Evolutionary conservation across 208 protist species (phyloP).

Genomic region (Porcisia deanei): DNA sequence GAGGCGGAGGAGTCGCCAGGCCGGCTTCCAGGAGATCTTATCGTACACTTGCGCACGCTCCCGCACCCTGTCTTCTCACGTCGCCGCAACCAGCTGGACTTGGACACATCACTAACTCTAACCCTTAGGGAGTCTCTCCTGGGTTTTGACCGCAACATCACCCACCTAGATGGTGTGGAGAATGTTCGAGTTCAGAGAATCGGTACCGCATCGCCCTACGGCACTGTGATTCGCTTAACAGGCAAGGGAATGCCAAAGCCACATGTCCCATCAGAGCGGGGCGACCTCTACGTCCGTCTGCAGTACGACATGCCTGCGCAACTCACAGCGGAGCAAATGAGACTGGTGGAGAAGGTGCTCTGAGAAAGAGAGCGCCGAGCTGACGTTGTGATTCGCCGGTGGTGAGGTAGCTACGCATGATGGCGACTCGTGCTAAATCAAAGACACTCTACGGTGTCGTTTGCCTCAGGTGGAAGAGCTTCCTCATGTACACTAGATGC

Average conservation of each 20-base stretch:
- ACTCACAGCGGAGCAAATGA: constrained; percentile 55
- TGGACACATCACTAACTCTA: constrained; percentile 79
- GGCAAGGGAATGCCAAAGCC: constrained; percentile 94
- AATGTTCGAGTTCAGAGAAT: constrained; percentile 38
- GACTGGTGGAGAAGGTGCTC: constrained; percentile 24
- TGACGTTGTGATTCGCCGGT: neutral
- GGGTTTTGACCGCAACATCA: constrained; percentile 82
- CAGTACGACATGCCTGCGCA: constrained; percentile 71
- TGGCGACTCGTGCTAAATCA: neutral
- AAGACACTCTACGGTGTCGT: neutral
- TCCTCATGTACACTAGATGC: neutral
- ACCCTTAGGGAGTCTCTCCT: constrained; percentile 88
- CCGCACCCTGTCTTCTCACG: constrained; percentile 82
- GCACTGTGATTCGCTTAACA: constrained; percentile 59
- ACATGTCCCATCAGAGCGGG: constrained; percentile 78
- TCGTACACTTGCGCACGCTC: constrained; percentile 49
- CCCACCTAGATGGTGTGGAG: constrained; percentile 86
- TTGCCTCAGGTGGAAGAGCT: neutral
- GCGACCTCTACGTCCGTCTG: constrained; percentile 90
- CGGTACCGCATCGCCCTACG: constrained; percentile 53
- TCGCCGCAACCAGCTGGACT: constrained; percentile 70
- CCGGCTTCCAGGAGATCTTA: constrained; percentile 79
- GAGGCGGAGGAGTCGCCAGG: constrained; percentile 83
- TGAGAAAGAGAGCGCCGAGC: constrained; percentile 1
- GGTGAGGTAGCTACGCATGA: neutral